phyloP scores from a whole-genome alignment of 306 rosid species.

The Prunus armeniaca region DNA sequence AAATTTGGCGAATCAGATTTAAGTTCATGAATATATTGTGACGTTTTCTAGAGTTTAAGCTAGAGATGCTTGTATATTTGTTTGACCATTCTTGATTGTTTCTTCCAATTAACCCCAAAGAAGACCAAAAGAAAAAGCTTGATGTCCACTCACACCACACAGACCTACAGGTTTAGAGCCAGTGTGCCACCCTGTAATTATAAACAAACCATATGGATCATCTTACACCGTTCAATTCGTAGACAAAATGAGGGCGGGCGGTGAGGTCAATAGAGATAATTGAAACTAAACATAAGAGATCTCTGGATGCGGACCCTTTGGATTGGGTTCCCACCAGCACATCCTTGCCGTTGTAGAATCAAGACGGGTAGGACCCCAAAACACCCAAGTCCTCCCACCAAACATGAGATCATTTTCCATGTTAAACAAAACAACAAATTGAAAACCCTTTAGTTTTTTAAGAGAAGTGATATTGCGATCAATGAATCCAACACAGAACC shows the following conservation, averaged over 20 bases:
- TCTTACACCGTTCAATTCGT: conserved; percentile 10
- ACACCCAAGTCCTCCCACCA: background rate
- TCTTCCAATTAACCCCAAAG: background rate
- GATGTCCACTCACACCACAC: background rate
- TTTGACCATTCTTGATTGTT: background rate
- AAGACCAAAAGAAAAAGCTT: background rate
- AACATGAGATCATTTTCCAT: conserved; percentile 26
- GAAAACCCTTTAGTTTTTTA: no score
- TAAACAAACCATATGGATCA: conserved; percentile 8
- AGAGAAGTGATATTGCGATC: no score
- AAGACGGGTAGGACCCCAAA: conserved; percentile 42
- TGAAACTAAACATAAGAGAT: background rate
- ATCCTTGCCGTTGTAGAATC: conserved; percentile 42
- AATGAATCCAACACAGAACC: no score
- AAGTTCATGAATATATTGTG: background rate
- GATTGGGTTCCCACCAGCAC: conserved; percentile 45
- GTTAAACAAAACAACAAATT: conserved; percentile 11
- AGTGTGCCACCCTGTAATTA: conserved; percentile 1
- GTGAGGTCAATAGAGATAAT: background rate
- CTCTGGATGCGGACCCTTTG: conserved; percentile 35
- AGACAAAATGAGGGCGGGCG: conserved; percentile 8
- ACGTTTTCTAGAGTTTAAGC: background rate
- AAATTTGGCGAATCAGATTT: background rate
- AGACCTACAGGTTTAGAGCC: background rate
- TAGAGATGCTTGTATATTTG: background rate